Conservation (phyloP, 2,329 filamentous ascomycete genomes). For the Colletotrichum scovillei region DNA sequence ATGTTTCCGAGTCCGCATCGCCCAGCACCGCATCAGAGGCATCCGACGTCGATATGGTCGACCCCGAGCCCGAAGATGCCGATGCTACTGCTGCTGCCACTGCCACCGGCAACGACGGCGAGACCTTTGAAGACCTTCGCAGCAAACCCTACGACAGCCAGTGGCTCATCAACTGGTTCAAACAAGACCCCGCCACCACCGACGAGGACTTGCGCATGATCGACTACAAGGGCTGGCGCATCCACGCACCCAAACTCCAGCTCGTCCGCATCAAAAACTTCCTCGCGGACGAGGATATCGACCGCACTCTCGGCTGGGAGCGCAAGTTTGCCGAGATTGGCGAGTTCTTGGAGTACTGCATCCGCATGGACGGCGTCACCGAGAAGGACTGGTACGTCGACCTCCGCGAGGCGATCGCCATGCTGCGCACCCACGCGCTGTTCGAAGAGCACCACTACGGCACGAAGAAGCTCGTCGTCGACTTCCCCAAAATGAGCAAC, state of each 20-base stretch:
- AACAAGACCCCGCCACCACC: conserved; percentile 10
- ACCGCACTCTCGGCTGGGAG: conserved; percentile 54
- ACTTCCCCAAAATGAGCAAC: conserved; percentile 37
- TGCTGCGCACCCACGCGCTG: conserved; percentile 48
- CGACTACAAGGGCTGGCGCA: conserved; percentile 48
- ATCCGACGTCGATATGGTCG: conserved; percentile 19
- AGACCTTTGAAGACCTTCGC: neutral
- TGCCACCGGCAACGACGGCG: neutral
- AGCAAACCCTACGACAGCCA: neutral
- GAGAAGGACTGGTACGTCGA: conserved; percentile 44
- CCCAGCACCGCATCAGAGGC: neutral
- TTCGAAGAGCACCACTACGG: conserved; percentile 51
- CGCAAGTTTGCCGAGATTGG: conserved; percentile 48
- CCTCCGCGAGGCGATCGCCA: conserved; percentile 45
- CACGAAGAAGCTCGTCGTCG: conserved; percentile 40
- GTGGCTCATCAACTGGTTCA: conserved; percentile 35
- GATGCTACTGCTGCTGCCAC: neutral
- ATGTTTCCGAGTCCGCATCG: neutral
- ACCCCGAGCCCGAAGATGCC: neutral
- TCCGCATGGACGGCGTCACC: conserved; percentile 40
- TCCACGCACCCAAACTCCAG: conserved; percentile 47
- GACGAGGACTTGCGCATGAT: conserved; percentile 32
- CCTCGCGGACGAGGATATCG: conserved; percentile 59
- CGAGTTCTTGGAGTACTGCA: conserved; percentile 51
- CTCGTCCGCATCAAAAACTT: conserved; percentile 53